Conservation (phyloP, 73 alveolate species). For the Tetrahymena borealis region DNA sequence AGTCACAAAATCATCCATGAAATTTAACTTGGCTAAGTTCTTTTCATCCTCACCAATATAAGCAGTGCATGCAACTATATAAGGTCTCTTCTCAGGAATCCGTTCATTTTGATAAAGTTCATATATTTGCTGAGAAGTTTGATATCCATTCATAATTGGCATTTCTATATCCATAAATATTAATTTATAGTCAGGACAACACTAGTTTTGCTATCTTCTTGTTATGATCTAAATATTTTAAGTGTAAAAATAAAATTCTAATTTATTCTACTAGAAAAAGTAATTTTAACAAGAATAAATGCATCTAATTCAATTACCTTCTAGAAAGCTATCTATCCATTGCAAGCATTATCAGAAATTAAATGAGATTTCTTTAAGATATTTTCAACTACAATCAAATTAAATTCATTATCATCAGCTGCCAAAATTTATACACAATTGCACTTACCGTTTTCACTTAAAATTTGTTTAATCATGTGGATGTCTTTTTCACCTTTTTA, state of each 20-base stretch:
- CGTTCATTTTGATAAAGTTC: not conserved
- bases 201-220: not conserved
- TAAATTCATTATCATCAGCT: conserved; percentile 30
- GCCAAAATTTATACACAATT: conserved; percentile 11
- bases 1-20: not conserved
- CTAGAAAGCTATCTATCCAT: not conserved
- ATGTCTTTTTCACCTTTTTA: not conserved
- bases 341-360: not conserved
- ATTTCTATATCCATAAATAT: conserved; percentile 31
- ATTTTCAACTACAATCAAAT: conserved; percentile 2
- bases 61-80: conserved; percentile 28
- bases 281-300: not conserved
- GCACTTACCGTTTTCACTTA: conserved; percentile 7
- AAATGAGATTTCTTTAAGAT: not conserved
- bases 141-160: conserved; percentile 42
- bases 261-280: not conserved
- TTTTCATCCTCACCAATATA: conserved; percentile 10
- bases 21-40: not conserved
- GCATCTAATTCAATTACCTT: conserved; percentile 8
- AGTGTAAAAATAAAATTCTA: no score
- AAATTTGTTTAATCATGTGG: conserved; percentile 2
- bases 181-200: not conserved
- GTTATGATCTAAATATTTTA: not conserved
- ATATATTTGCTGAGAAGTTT: conserved; percentile 6
- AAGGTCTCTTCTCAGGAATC: not conserved